phyloP scores from a whole-genome alignment of 1,284 basidiomycete species.

The Malassezia equina region DNA sequence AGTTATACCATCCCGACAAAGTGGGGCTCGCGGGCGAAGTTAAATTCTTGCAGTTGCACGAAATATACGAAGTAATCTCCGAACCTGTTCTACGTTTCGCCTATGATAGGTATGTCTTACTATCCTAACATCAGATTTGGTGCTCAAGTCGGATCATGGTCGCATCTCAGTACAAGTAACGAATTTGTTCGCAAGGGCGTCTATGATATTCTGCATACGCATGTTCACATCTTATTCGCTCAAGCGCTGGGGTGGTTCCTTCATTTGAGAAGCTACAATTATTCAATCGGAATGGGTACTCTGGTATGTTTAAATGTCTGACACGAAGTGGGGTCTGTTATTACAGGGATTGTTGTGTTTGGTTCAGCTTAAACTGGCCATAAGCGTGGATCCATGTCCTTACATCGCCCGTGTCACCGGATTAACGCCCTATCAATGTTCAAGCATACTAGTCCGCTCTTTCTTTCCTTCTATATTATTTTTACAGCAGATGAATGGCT shows the following conservation, averaged over 20 bases:
- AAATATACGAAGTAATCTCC: conserved; percentile 1
- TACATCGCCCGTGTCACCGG: neutral
- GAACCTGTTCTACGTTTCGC: conserved; percentile 4
- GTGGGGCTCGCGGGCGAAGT: neutral
- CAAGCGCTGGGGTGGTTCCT: neutral
- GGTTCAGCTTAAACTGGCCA: neutral
- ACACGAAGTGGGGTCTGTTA: conserved; percentile 4
- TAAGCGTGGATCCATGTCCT: neutral
- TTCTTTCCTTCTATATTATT: conserved; percentile 3
- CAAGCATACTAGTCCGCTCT: neutral
- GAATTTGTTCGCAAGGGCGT: conserved; percentile 9
- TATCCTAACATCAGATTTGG: conserved; percentile 1
- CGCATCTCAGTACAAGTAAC: neutral
- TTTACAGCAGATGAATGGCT: neutral
- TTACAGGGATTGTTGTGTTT: neutral
- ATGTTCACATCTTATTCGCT: neutral
- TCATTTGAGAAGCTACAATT: neutral
- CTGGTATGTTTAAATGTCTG: neutral
- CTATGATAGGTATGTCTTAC: conserved; percentile 4
- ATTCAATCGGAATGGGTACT: neutral
- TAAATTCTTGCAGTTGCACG: conserved; percentile 5
- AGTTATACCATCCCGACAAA: conserved; percentile 16
- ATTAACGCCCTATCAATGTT: neutral
- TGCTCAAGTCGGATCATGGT: neutral
- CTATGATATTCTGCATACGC: neutral